Base-by-base conservation (phyloP, 2,329 filamentous ascomycete species). In the Botryotinia narcissicola region DNA sequence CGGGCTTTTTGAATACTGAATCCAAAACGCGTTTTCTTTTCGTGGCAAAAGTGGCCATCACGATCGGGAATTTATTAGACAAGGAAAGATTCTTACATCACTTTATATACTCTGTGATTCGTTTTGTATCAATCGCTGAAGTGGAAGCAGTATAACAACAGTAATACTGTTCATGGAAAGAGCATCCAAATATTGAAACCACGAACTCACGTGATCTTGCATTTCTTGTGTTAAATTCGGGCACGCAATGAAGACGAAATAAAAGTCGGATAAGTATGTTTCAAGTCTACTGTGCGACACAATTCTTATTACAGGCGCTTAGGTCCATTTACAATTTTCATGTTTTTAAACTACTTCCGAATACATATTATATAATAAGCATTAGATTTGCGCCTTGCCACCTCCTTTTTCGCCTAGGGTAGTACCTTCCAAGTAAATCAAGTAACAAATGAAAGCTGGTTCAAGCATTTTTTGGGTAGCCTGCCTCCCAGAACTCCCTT, bases 1-100 rank as follows among this genome's bases (percentile, higher is more conserved):
- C 74, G n/a, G 73, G 63, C 40, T 69, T 62, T 29, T 74, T 73
- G 72, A 81, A 81, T 42, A 81, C 80, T 12, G 79, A 79, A 54
- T 80, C 73, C 74, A 81, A 80, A 69, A 81, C 80, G 74, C 79
- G 80, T 73, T 75, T 74, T 64, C 77, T 78, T 63, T 73, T 75
- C 62, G 73, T 70, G 46, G 57, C 70, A 44, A 76, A 51, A 42
- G 71, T 61, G n/a, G 71, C 35, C 71, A 72, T 72, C 40, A 68
- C 54, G 40, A 61, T n/a, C 4, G 8, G n/a, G 42, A 54, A 5
- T 8, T 12, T 51, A 32, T 42, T 2, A 46, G 37, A 29, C 4
- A 20, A 16, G 14, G 16, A 29, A 54, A 4, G 14, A 7, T 16
- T 54, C n/a, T 51, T 64, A 35, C 44, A 71, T 54, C n/a, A 42